phyloP scores from a whole-genome alignment of 257 asterid species.

The Capsicum pubescens region DNA sequence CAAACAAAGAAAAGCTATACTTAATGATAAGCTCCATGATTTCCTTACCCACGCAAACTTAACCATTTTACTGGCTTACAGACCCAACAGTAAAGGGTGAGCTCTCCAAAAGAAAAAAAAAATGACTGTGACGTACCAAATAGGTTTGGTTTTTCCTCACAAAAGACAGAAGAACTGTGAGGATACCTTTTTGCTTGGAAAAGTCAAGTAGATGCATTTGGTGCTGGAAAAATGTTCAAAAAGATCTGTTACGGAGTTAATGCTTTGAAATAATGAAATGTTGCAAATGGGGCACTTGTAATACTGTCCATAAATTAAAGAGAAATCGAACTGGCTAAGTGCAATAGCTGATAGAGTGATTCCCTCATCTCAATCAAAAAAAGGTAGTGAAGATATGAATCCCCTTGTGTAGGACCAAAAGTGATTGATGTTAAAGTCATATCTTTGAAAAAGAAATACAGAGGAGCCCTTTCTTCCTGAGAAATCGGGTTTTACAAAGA shows the following conservation, averaged over 20 bases:
- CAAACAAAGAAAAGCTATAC: not conserved
- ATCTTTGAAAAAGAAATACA: not conserved
- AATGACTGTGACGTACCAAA: not conserved
- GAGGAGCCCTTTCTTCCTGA: not conserved
- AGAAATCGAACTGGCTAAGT: not conserved
- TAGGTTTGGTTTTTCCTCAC: not conserved
- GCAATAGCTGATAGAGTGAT: not conserved
- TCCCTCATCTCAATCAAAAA: not conserved
- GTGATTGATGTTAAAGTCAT: not conserved
- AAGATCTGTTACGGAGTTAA: not conserved
- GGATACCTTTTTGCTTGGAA: not conserved
- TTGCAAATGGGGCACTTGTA: not conserved
- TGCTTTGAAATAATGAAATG: not conserved
- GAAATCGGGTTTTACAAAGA: not conserved
- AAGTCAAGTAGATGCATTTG: not conserved
- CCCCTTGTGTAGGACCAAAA: not conserved
- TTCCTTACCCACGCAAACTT: not conserved
- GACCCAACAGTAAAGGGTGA: not conserved
- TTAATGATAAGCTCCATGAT: conserved; percentile 19
- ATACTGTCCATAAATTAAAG: not conserved
- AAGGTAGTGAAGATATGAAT: not conserved
- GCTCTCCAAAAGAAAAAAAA: not conserved
- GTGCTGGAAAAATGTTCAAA: conserved; percentile 7
- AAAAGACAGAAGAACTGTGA: not conserved
- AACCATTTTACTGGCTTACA: not conserved